Base-by-base conservation (phyloP, 2,329 filamentous ascomycete species). In the Arthrobotrys musiformis region DNA sequence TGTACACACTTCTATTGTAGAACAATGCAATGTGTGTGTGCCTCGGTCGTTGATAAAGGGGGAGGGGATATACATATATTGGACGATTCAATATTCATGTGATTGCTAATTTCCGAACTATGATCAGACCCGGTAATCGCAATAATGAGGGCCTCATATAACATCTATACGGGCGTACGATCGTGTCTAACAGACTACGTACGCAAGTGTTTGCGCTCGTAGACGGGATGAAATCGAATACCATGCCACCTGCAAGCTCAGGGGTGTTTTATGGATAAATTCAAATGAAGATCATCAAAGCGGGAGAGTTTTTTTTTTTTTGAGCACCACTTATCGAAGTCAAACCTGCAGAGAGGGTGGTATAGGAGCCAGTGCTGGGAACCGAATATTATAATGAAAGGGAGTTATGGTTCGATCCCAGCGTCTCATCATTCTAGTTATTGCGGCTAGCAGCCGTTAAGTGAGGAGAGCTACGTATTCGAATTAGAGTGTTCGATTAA, bases 231-330 rank as follows among this genome's bases (percentile, higher is more conserved):
- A 56, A 64, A 48, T n/a, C 54, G 40, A 35, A 44, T 17, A 58
- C 66, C 54, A 72, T 72, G 68, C 62, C 68, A 58, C 67, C 68
- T 72, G 68, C 68, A 72, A 54, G 61, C 44, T 52, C 61, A 66
- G 52, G 69, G 61, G 69, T 66, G 69, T 73, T 73, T 73, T 73
- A 73, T 67, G 69, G 69, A 67, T 73, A 73, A 58, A 58, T 58
- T 30, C 22, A 58, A 73, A 73, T 73, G 69, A 67, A 73, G 61
- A 73, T 73, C 69, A 73, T 73, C 61, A 73, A 67, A 73, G 28
- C 61, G 60, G 40, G 50, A 50, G 48, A 60, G 37, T 61, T 52
- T 44, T 48, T 48, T 61, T 52, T 44, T 48, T 44, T 35, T 61
- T 52, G 67, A 73, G 67, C 69, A 66, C 61, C 52, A 66, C 61